phyloP scores from a whole-genome alignment of 2,329 filamentous ascomycete species.

The Cladosporium halotolerans region DNA sequence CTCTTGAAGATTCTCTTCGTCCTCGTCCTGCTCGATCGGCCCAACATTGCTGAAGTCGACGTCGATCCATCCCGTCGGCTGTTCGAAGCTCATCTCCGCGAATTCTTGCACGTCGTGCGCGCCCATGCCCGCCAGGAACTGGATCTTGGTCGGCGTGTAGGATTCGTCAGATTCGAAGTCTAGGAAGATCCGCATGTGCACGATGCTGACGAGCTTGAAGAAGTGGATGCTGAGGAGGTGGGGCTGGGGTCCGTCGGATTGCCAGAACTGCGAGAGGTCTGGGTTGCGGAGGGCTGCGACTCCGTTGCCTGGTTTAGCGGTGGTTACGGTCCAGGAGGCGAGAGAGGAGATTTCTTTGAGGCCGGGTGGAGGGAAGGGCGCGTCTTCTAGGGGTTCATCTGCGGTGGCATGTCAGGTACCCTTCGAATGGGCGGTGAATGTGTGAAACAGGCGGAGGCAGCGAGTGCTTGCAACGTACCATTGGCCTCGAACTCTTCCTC shows the following conservation, averaged over 20 bases:
- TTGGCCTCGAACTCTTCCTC: slow-evolving; percentile 2
- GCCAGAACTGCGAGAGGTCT: slow-evolving; percentile 70
- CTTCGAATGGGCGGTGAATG: background rate
- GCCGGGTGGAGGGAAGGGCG: slow-evolving; percentile 32
- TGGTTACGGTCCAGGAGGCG: slow-evolving; percentile 76
- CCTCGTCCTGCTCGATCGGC: slow-evolving; percentile 30
- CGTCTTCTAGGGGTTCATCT: slow-evolving; percentile 14
- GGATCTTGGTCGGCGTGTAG: slow-evolving; percentile 90
- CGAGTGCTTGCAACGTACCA: background rate
- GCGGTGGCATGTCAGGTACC: background rate
- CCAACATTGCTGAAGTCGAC: slow-evolving; percentile 64
- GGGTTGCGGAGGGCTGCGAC: slow-evolving; percentile 70
- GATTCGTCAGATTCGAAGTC: slow-evolving; percentile 92
- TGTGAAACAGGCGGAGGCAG: background rate
- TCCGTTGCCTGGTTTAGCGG: slow-evolving; percentile 72
- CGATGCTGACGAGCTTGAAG: slow-evolving; percentile 73
- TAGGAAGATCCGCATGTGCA: slow-evolving; percentile 73
- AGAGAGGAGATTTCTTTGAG: slow-evolving; percentile 81
- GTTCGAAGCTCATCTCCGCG: slow-evolving; percentile 68
- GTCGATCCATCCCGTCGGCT: slow-evolving; percentile 85
- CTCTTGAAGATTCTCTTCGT: slow-evolving; percentile 26
- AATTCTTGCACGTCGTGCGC: slow-evolving; percentile 90
- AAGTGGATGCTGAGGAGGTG: slow-evolving; percentile 81
- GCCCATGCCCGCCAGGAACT: slow-evolving; percentile 82
- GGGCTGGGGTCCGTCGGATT: slow-evolving; percentile 79